Percentiles rank a stretch among this genome's conserved stretches.
Evolutionary conservation across 2,329 filamentous ascomycete species (phyloP).

Genomic region (Ophiosphaerella korrae): DNA sequence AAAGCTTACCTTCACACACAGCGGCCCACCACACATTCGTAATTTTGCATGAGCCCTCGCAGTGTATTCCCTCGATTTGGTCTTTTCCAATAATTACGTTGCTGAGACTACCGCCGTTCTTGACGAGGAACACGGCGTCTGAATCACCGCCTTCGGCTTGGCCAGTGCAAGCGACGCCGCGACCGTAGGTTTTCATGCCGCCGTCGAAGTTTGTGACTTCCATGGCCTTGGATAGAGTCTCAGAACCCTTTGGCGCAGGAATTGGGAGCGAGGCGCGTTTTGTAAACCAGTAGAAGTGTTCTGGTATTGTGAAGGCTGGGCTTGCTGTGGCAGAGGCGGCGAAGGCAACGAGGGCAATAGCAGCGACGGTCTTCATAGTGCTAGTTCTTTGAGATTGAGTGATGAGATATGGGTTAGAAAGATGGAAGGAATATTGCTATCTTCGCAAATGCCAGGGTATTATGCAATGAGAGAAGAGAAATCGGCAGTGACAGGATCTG

Average conservation of each 20-base stretch:
- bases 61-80: conserved; percentile 48
- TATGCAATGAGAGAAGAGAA: no score
- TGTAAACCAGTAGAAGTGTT: conserved; percentile 29
- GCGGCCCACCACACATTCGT: conserved; percentile 53
- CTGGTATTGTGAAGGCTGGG: conserved; percentile 28
- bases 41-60: conserved; percentile 53
- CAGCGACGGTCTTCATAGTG: conserved; percentile 8
- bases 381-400: no score
- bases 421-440: no score
- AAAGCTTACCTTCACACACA: conserved; percentile 44
- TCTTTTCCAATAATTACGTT: conserved; percentile 62
- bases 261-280: conserved; percentile 40
- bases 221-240: conserved; percentile 32
- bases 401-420: no score
- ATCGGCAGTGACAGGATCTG: no score
- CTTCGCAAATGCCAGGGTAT: no score
- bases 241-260: conserved; percentile 38
- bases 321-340: conserved; percentile 34
- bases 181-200: conserved; percentile 43
- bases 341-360: conserved; percentile 34
- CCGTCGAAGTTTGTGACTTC: conserved; percentile 39
- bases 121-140: conserved; percentile 60
- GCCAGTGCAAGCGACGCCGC: conserved; percentile 46
- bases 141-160: conserved; percentile 52
- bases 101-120: conserved; percentile 57